These are phyloP conservation scores for Hypoxylon sp. DNA, from an alignment of 2,329 filamentous ascomycete genomes.

Conservation along the genomic window DNA sequence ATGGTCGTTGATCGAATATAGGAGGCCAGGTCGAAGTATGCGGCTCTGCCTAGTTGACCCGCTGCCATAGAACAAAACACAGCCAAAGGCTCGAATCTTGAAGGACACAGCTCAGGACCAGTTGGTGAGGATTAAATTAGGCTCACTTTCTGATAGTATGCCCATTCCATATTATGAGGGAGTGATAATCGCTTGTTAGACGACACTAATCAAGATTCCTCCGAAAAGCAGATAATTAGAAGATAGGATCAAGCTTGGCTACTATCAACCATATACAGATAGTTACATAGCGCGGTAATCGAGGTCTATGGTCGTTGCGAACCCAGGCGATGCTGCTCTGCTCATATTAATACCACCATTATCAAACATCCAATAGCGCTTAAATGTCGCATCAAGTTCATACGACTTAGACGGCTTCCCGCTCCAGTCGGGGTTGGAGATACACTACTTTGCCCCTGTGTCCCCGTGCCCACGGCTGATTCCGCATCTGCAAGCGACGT, in stretches of 20 bases:
- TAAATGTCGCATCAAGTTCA: constrained; percentile 1
- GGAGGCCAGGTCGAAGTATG: neutral
- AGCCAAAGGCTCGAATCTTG: neutral
- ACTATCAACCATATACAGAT: neutral
- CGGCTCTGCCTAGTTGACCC: neutral
- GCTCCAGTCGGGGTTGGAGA: constrained; percentile 15
- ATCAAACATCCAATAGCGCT: constrained; percentile 7
- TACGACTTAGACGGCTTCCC: neutral
- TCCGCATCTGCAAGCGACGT: constrained; percentile 5
- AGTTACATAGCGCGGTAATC: neutral
- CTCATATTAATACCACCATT: constrained; percentile 6
- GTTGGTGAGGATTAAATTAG: neutral
- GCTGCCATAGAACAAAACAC: neutral
- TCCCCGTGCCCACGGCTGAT: neutral
- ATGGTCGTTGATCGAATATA: constrained; percentile 3
- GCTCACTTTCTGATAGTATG: neutral
- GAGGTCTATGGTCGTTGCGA: neutral
- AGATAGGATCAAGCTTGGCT: constrained; percentile 1
- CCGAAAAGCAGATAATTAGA: neutral
- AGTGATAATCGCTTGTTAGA: neutral
- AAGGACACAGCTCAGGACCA: neutral
- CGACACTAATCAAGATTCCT: neutral
- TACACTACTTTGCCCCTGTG: neutral
- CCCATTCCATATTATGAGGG: neutral
- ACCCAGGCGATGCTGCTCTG: neutral